Percentiles rank a stretch among this genome's conserved stretches.
Conservation (phyloP, 2,329 filamentous ascomycete genomes). For the Nannizziopsis barbatae region DNA sequence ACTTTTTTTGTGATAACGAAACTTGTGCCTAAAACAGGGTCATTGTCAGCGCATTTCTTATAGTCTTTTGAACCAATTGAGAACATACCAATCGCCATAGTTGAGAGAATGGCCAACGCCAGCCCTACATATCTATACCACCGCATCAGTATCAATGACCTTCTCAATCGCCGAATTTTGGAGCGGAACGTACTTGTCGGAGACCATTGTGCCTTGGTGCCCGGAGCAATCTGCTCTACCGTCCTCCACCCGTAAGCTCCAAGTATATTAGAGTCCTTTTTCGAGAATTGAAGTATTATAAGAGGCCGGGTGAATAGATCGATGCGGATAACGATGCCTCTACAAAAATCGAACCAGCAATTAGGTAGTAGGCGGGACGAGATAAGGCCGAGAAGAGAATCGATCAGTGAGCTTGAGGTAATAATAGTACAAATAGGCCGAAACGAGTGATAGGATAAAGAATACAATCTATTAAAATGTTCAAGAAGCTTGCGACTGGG, state of each 20-base stretch:
- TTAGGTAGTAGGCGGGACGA: conserved; percentile 1
- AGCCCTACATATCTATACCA: conserved; percentile 37
- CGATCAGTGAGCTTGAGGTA: background rate
- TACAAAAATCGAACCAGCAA: conserved; percentile 10
- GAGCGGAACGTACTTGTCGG: conserved; percentile 30
- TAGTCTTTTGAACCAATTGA: background rate
- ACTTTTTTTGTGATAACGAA: conserved; percentile 99
- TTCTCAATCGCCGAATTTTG: background rate
- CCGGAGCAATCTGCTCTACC: background rate
- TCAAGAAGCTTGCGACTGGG: background rate
- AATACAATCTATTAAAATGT: background rate
- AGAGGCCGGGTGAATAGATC: background rate
- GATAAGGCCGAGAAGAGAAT: background rate
- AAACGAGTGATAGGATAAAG: conserved; percentile 7
- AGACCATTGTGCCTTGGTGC: conserved; percentile 27
- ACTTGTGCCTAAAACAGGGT: conserved; percentile 58
- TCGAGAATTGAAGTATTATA: background rate
- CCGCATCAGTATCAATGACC: conserved; percentile 2
- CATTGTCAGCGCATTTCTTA: conserved; percentile 8
- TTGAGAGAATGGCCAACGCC: conserved; percentile 38
- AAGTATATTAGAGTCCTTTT: background rate
- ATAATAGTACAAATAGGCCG: conserved; percentile 5
- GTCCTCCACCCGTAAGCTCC: background rate
- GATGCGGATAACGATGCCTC: background rate
- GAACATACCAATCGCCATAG: conserved; percentile 36